Conservation (phyloP, 257 asterid species). For the Anisodus acutangulus region DNA sequence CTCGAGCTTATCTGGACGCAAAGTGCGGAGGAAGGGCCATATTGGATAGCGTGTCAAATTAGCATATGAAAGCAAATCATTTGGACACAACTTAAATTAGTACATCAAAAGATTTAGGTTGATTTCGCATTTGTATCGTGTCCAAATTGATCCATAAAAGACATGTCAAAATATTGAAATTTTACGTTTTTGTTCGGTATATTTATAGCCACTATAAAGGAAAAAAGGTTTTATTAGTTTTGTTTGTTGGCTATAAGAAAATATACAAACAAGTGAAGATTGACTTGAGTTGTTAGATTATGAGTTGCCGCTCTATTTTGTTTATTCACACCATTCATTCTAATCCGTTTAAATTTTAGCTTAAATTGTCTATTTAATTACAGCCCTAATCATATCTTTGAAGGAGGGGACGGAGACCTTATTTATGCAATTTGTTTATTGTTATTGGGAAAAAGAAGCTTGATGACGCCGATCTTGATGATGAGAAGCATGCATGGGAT, state of each 20-base stretch:
- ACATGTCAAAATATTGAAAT: no score
- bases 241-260: no score
- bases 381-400: not conserved
- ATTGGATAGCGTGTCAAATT: not conserved
- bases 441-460: not conserved
- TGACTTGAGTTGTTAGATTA: not conserved
- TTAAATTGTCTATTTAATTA: not conserved
- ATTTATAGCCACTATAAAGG: no score
- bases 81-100: no score
- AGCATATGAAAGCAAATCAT: not conserved
- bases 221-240: no score
- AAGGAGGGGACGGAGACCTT: not conserved
- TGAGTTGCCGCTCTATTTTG: no score
- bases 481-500: constrained; percentile 33
- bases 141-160: no score
- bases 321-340: not conserved
- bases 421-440: not conserved
- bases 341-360: not conserved
- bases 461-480: constrained; percentile 11
- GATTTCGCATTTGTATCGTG: no score
- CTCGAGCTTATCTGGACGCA: constrained; percentile 18
- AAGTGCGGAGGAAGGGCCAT: not conserved
- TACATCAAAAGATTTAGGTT: no score
- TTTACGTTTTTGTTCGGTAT: no score
- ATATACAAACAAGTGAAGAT: not conserved